phyloP scores from a whole-genome alignment of 2,329 filamentous ascomycete species.

The Arthrinium phaeospermum region DNA sequence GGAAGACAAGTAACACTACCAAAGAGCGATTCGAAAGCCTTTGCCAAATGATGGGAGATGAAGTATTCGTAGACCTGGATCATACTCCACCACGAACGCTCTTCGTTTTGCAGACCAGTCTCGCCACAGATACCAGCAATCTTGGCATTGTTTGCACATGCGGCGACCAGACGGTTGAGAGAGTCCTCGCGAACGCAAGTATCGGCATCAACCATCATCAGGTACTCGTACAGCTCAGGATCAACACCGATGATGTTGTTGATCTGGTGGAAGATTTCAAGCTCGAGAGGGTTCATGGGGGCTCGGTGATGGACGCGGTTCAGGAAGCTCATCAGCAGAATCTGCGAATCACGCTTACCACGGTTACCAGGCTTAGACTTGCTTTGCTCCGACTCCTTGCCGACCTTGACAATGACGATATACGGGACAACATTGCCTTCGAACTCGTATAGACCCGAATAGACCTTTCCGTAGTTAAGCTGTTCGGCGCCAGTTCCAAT shows the following conservation, averaged over 20 bases:
- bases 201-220: constrained; percentile 97
- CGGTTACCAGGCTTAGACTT: constrained; percentile 96
- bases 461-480: constrained; percentile 98
- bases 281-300: constrained; percentile 92
- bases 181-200: constrained; percentile 93
- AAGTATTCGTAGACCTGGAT: constrained; percentile 99
- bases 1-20: constrained; percentile 98
- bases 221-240: constrained; percentile 94
- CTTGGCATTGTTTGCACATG: constrained; percentile 91
- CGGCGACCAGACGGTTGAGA: constrained; percentile 88
- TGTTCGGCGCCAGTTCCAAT: constrained; percentile 88
- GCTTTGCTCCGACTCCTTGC: constrained; percentile 91
- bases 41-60: constrained; percentile 95
- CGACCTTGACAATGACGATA: constrained; percentile 93
- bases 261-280: constrained; percentile 99
- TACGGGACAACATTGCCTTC: constrained; percentile 98
- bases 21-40: constrained; percentile 97
- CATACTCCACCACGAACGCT: constrained; percentile 98
- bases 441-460: constrained; percentile 95
- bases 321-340: constrained; percentile 94
- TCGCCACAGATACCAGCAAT: constrained; percentile 98
- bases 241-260: constrained; percentile 99
- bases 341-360: constrained; percentile 97
- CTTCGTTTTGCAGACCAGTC: constrained; percentile 94
- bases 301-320: constrained; percentile 95